A percentile compares a stretch with the other conserved stretches of the same genome.
Evolutionary conservation across 805 yeast genomes (phyloP).

Genomic region (Yamadazyma takamatsuzukensis): DNA sequence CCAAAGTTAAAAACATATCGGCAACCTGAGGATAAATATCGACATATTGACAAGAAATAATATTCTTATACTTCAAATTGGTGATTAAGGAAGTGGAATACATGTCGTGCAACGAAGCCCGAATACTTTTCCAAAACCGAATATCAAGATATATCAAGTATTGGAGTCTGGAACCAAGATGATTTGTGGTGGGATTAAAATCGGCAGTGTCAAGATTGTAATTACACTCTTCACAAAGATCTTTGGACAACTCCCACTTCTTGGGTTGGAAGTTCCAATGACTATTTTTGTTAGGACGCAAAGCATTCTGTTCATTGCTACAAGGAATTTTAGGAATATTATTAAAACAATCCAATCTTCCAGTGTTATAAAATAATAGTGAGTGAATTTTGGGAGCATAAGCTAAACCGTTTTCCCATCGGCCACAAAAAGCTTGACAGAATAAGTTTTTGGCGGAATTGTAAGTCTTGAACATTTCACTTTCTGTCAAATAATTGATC

Average conservation of each 20-base stretch:
- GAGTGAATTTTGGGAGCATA: constrained; percentile 10
- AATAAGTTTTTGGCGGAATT: constrained; percentile 45
- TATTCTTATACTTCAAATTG: constrained; percentile 49
- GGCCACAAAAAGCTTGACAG: constrained; percentile 54
- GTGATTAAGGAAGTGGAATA: constrained; percentile 64
- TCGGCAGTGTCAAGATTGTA: constrained; percentile 35
- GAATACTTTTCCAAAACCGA: constrained; percentile 63
- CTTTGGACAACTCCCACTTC: constrained; percentile 46
- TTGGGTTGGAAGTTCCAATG: constrained; percentile 41
- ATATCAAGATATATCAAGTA: constrained; percentile 63
- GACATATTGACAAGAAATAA: constrained; percentile 75
- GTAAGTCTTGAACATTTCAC: constrained; percentile 50
- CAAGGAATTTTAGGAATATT: constrained; percentile 36
- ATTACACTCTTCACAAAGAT: constrained; percentile 43
- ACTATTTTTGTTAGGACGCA: constrained; percentile 8
- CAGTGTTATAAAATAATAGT: constrained; percentile 20
- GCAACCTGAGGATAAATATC: constrained; percentile 76
- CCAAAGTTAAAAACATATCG: constrained; percentile 66
- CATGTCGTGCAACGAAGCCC: constrained; percentile 58
- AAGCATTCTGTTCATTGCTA: constrained; percentile 4
- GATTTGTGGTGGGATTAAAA: constrained; percentile 21
- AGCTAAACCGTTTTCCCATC: constrained; percentile 57
- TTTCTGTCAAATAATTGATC: constrained; percentile 55
- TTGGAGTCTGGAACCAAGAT: constrained; percentile 54
- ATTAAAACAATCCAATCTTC: constrained; percentile 30